Conservation (phyloP, 78 protist genomes). For the Speleostelium caveatum region DNA sequence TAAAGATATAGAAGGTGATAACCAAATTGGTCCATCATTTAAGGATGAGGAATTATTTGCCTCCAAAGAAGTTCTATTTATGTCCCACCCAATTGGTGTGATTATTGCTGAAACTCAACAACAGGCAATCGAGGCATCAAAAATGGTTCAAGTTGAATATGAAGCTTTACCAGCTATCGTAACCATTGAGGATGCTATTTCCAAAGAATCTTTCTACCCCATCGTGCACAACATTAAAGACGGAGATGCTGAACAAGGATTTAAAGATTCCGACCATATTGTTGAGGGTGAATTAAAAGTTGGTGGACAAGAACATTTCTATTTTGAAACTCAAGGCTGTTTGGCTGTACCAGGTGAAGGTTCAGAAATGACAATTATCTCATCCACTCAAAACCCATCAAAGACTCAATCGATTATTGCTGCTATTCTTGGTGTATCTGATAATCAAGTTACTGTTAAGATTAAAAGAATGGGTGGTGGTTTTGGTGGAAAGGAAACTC, state of each 20-base stretch:
- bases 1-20: constrained; percentile 83
- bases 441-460: constrained; percentile 64
- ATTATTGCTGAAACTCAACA: constrained; percentile 87
- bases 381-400: constrained; percentile 90
- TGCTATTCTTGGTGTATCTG: constrained; percentile 87
- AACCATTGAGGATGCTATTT: constrained; percentile 92
- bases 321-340: constrained; percentile 92
- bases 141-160: constrained; percentile 85
- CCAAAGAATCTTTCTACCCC: constrained; percentile 24
- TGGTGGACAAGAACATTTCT: constrained; percentile 98
- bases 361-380: constrained; percentile 66
- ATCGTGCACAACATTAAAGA: constrained; percentile 20
- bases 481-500: constrained; percentile 98
- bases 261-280: constrained; percentile 35
- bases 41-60: constrained; percentile 91
- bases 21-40: constrained; percentile 76
- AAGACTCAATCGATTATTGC: constrained; percentile 85
- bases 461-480: constrained; percentile 98
- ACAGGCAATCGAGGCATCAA: constrained; percentile 84
- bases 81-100: constrained; percentile 89
- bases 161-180: constrained; percentile 81
- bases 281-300: constrained; percentile 78
- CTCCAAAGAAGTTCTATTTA: constrained; percentile 18
- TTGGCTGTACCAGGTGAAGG: constrained; percentile 93
- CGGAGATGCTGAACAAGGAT: constrained; percentile 83